Base-by-base conservation (phyloP, 1,284 basidiomycete species). In the Ceratobasidium sp. region DNA sequence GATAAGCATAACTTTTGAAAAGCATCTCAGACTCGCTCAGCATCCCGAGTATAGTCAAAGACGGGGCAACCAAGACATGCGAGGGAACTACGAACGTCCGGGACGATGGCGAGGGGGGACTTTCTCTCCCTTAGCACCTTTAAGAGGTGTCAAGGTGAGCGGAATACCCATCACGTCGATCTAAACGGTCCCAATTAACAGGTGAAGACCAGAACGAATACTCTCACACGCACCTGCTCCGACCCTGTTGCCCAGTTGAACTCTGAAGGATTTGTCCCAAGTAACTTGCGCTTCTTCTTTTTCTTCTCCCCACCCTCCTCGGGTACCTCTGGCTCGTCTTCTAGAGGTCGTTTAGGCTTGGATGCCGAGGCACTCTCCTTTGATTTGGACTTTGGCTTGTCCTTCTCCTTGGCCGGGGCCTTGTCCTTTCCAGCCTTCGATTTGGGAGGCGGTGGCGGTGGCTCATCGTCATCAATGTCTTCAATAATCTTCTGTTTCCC, bases 241-340 rank as follows among this genome's bases (percentile, higher is more conserved):
- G 41, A 14, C 37, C n/a, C 66, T 3, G 53, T 53, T n/a, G 37
- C 66, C 66, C 66, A 71, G 46, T 71, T 39, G 39, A 71, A 59
- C 14, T 71, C 66, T 6, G 53, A 19, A 27, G 24, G 31, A 31
- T 58, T 54, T 16, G 24, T 59, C n/a, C 53, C 53, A 46, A 71
- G 39, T 29, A 71, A 34, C 27, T 59, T 71, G 19, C 66, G 66
- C 24, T 71, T 71, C 66, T 71, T 71, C 54, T 59, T 71, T 49
- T 71, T 71, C 66, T 58, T 59, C 24, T 58, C 66, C 48, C 34
- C 66, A 6, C 51, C 49, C n/a, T 68, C 66, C 19, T 71, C 66
- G 34, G 53, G 51, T 3, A 59, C 54, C 22, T 59, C 66, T 5
- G 54, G 66, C 9, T 71, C 54, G 24, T 71, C 66, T 5, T 71